Base-by-base conservation (phyloP, 345 rosid genomes). In the Syzygium grande region DNA sequence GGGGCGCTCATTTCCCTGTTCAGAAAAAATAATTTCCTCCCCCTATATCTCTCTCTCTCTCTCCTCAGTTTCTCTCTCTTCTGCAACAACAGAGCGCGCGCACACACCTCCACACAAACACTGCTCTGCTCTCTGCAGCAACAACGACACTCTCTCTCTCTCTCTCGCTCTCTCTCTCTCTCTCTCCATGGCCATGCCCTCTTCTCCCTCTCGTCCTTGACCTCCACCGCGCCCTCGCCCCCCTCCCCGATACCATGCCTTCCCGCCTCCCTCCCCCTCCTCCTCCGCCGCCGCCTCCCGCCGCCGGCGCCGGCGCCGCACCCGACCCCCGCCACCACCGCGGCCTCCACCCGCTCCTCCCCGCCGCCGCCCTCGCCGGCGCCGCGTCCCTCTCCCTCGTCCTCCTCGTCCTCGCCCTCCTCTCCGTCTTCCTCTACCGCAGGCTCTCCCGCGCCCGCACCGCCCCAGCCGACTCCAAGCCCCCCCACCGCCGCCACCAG, bases 391-490 rank as follows among this genome's bases (percentile, higher is more conserved):
- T 91, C 87, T 84, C 90, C 38, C 23, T 94, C 89, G 84, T 95
- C 86, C 65, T 92, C 85, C 80, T 73, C 80, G 58, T 92, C 90
- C 63, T 90, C 87, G 80, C 21, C 49, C 49, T 73, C 80, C 80
- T 73, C 80, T 73, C 49, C 49, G 87, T 90, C 84, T 61, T 95
- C 87, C 84, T 94, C 53, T 96, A 94, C 95, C 94, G 97, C 78
- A 94, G 89, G 90, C 94, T 96, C 91, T 91, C 59, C 63, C 92
- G 94, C 54, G 93, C 92, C 88, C 99, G 99, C 53, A 95, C 98
- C 5, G 98, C 94, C 68, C 97, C 99, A 3, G 93, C 95, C 12
- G 93, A 96, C 91, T 90, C 95, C 41, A 91, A 89, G 84, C 91
- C 90, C 53, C 94, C 91, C 86, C 94, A 90, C 51, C 95, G 73